Conservation (phyloP, 1,139 yeast genomes). For the Candida mesenterica region DNA sequence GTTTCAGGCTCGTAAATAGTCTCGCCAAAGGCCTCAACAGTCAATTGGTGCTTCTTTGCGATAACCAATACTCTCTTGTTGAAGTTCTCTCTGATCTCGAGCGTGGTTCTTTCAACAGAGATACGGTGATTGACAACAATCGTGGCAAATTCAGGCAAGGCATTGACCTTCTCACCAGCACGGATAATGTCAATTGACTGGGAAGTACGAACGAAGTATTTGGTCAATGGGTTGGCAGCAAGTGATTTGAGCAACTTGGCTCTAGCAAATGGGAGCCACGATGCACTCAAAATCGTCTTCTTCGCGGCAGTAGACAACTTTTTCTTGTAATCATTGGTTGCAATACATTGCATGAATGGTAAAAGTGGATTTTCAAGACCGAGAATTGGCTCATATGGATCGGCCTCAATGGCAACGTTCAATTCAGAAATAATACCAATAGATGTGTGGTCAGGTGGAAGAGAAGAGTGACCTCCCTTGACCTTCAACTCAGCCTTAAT, state of each 20-base stretch:
- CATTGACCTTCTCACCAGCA: conserved; percentile 38
- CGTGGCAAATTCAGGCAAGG: conserved; percentile 37
- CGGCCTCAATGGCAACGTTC: conserved; percentile 47
- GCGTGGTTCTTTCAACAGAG: conserved; percentile 28
- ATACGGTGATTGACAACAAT: conserved; percentile 34
- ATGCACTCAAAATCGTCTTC: conserved; percentile 28
- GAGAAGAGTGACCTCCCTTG: conserved; percentile 72
- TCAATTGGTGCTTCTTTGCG: conserved; percentile 23
- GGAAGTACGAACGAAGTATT: conserved; percentile 30
- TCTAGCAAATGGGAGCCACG: conserved; percentile 25
- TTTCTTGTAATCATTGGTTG: conserved; percentile 28
- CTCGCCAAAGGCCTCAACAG: conserved; percentile 18
- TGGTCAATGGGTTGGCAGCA: conserved; percentile 14
- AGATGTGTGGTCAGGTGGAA: conserved; percentile 73
- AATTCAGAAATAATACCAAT: conserved; percentile 66
- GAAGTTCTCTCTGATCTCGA: conserved; percentile 22
- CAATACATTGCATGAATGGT: conserved; percentile 46
- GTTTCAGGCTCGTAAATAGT: conserved; percentile 17
- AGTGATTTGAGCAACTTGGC: conserved; percentile 20
- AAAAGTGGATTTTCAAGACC: conserved; percentile 50
- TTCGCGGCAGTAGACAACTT: conserved; percentile 14
- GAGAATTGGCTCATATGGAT: conserved; percentile 46
- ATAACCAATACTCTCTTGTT: conserved; percentile 23
- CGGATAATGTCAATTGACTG: conserved; percentile 33
- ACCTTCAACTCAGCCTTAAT: conserved; percentile 46